Evolutionary conservation across 1,284 basidiomycete genomes (phyloP), one percentile per base, ranked within the genome.

Genomic region (Ustilago curta): DNA sequence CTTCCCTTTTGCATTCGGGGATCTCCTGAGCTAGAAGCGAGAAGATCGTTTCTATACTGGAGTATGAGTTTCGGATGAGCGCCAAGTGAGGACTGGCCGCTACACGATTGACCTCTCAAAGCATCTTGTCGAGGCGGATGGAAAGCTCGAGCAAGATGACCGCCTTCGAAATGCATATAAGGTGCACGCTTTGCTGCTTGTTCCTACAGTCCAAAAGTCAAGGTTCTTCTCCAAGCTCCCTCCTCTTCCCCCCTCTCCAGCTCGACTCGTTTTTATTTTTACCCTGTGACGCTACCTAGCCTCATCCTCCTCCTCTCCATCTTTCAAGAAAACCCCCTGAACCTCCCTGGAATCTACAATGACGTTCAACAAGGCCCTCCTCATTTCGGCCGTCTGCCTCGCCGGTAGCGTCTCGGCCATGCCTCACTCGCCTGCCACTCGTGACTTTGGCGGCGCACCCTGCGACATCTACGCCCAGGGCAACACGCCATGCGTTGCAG

Each of bases 391-490:
- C 4, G 45, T 69, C 29, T 29, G 35, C 19, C 48, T 70, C 9
- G 60, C 60, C 27, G 37, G 32, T 19, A 19, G 43, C 21, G 67
- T 25, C 21, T 31, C 40, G n/a, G 67, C 60, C 9, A 25, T 43
- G 27, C 27, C 27, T 7, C 27, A 27, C 27, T 27, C 27, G 2
- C 56, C 66, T 8, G 32, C 53, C 0, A 43, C 45, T 14, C 47
- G 27, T 2, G 42, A 29, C 8, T 2, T 21, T 9, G 19, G 32
- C 8, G 65, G 27, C 11, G 43, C 8, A 4, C 60, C 60, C 18
- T 70, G 67, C 31, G 67, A 70, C 29, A 63, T 70, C 37, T 70
- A 70, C 60, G 60, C 67, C 18, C 14, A 56, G 1, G 67, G 67
- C n/a, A 32, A 40, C n/a, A 63, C 60, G 2, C 67, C 66, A 2